Evolutionary conservation across 306 rosid species (phyloP).

Genomic region (Cucurbita ficifolia): DNA sequence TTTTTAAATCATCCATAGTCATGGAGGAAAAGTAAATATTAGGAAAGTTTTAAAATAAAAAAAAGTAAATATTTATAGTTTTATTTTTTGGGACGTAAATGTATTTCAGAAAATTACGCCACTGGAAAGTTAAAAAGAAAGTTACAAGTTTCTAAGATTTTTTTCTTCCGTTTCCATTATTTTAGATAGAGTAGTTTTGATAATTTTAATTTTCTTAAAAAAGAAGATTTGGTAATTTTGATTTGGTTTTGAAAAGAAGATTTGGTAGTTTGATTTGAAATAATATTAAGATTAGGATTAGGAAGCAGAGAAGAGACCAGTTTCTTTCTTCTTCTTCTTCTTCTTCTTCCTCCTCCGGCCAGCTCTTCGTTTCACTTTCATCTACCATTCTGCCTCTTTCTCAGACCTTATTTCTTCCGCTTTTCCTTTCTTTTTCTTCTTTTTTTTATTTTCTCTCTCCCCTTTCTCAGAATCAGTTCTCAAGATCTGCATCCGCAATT

Average conservation of each 20-base stretch:
- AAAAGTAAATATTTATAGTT: no score
- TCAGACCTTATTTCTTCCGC: neutral
- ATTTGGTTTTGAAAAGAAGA: no score
- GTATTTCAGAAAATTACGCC: no score
- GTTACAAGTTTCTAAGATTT: no score
- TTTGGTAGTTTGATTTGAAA: neutral
- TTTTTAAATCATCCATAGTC: no score
- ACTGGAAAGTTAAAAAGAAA: no score
- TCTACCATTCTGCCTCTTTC: neutral
- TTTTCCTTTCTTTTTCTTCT: neutral
- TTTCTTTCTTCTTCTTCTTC: neutral
- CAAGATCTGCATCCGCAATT: neutral
- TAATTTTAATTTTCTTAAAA: neutral
- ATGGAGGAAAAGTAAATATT: no score
- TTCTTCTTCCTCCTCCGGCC: neutral
- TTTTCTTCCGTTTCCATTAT: no score
- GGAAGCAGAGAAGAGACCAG: neutral
- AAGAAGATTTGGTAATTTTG: no score
- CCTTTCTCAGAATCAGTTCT: neutral
- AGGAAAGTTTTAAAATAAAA: no score
- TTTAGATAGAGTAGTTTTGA: neutral
- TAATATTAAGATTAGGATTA: neutral
- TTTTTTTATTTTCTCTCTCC: neutral
- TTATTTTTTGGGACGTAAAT: no score
- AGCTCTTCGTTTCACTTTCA: conserved; percentile 6